Evolutionary conservation across 345 rosid species (phyloP), one percentile per base, ranked within the genome.

Genomic region (Diplotaxis tenuifolia): DNA sequence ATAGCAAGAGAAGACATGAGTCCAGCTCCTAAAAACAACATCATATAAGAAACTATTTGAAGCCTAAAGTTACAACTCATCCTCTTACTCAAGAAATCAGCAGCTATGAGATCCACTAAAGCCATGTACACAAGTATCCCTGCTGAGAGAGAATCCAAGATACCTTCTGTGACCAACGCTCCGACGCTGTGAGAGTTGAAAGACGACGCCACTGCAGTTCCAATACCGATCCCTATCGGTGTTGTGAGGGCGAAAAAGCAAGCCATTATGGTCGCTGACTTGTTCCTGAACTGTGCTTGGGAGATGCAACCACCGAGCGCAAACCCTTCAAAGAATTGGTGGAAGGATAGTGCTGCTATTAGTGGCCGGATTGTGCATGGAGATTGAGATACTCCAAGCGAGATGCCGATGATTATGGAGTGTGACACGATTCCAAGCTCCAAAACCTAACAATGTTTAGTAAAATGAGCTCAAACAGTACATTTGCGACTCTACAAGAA

Each of bases 231-330:
- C 11, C 96, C 89, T 1, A 75, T 70, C 0, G 97, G 96, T 1
- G 96, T 88, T 2, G 98, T 94, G 1, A 94, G 52, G 66, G 96
- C 89, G 3, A 94, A 94, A 45, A 91, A 88, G 31, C 87, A n/a
- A n/a, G n/a, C n/a, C n/a, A n/a, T n/a, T n/a, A n/a, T n/a, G n/a
- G n/a, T n/a, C n/a, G n/a, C n/a, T n/a, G n/a, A n/a, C n/a, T n/a
- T n/a, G n/a, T n/a, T n/a, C n/a, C n/a, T n/a, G n/a, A n/a, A n/a
- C n/a, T 89, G 87, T 6, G 99, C 97, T 80, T 91, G 96, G 5
- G 97, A 82, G 23, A 89, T 91, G 86, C 97, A 94, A 23, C 99
- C 99, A 28, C 96, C 97, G 0, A 91, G 89, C 7, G 97, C 97
- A 53, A 92, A 86, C 11, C 97, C 99, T 85, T 94, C 98, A 20